Base-by-base conservation (phyloP, 2,329 filamentous ascomycete genomes). In the Fusarium hostae region DNA sequence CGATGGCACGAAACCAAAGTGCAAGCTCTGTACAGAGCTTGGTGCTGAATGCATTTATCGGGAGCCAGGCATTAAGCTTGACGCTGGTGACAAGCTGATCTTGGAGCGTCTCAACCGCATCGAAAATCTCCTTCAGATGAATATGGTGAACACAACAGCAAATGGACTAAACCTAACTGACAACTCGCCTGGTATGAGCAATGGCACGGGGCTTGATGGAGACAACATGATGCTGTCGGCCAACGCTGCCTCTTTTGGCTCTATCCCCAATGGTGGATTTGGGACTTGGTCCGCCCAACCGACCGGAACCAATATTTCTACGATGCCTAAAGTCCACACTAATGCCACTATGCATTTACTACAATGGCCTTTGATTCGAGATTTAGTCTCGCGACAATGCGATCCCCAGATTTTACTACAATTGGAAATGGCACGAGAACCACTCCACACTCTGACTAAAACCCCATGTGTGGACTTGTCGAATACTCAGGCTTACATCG, bases 11-110 rank as follows among this genome's bases (percentile, higher is more conserved):
- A 90, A 93, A 74, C 93, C 93, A 47, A 95, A 94, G 81, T 96
- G 93, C 83, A 92, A 94, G 80, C 89, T 96, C 39, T 96, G 93
- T 82, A 90, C 91, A 13, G 93, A 95, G 79, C 85, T 95, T 43
- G 92, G 93, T 59, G 93, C 92, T 47, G 92, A 95, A 70, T 96
- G 93, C 80, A 87, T 95, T 72, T 96, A 96, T 80, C 89, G 93
- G 70, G 93, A 96, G 79, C 93, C 93, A 10, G 93, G 93, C 5
- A 93, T 95, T 84, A 96, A 96, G 82, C 88, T 96, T 13, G 93
- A 96, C 79, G 92, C 93, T 39, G 93, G 93, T 72, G 93, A 95
- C 84, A 95, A 95, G 82, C 85, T 96, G 62, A 96, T 96, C 68
- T 83, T 96, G 40, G 93, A 95, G 78, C 91, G 92, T 61, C 85